Evolutionary conservation across 148 eudicot species (phyloP), one percentile per base, ranked within the genome.

Genomic region (Vaccinium darrowii): DNA sequence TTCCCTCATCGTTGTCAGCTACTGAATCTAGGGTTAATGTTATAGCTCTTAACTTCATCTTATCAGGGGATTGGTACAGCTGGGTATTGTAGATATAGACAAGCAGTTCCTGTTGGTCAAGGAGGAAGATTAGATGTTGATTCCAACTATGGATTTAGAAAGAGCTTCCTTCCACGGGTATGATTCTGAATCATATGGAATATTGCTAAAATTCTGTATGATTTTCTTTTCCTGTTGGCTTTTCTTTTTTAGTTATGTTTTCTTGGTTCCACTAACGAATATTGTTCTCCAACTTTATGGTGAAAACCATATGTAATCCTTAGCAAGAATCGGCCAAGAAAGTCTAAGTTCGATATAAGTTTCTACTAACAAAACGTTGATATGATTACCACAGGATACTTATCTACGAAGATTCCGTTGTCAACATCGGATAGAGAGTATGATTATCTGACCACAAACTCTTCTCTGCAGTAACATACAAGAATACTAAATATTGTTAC

Each of bases 131-230:
- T 96, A 80, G 95, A 96, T 60, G 88, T 86, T 10, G 98, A 96
- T 75, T 84, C 97, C 25, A 93, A 94, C 80, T 92, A 63, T 73
- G 99, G 99, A 81, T 67, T 93, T 19, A 89, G 98, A 36, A 96
- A 89, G 88, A 90, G 88, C 65, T 94, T 92, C 83, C 98, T 96
- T 82, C 99, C 99, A 15, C 98, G 90, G 94, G 98, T 95, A 85
- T 56, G 74, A 54, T 11, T 54, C 57, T 51, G 57, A 12, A 25
- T 69, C 0, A 12, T 69, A 27, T 27, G 7, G 30, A 69, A 27
- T 69, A 25, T 69, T 27, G 39, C 74, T 27, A 13, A 25, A 69
- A 33, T 33, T 33, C 36, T 3, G 3, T 33, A 33, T 33, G 36
- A 33, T 33, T 33, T 33, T 33, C 36, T 33, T 33, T 33, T 33